A percentile compares a stretch with the other conserved stretches of the same genome.
Conservation (phyloP, 2,329 filamentous ascomycete species). For the Fusarium odoratissimum region DNA sequence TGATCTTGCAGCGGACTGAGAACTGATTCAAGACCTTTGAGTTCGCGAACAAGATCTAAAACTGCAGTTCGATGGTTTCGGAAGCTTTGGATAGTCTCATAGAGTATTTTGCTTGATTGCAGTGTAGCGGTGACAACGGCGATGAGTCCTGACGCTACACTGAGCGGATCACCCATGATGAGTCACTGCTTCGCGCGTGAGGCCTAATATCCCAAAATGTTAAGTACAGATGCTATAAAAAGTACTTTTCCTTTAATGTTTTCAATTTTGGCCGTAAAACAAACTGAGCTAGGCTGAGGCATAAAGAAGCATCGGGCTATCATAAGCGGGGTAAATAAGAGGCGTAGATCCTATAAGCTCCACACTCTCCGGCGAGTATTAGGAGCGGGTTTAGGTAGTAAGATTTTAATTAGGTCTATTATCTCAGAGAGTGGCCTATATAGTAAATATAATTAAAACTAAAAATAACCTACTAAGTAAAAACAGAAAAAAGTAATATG, state of each 20-base stretch:
- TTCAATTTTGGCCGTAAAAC: neutral
- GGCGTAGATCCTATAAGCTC: neutral
- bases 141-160: constrained; percentile 11
- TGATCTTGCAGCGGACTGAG: neutral
- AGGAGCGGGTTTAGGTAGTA: too few relatives aligned
- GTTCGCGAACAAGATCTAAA: constrained; percentile 16
- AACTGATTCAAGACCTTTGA: constrained; percentile 1
- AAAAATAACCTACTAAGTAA: neutral
- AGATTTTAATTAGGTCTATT: neutral
- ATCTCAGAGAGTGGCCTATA: neutral
- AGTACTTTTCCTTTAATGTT: neutral
- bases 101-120: constrained; percentile 34
- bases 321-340: neutral
- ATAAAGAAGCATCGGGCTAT: neutral
- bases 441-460: neutral
- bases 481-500: neutral
- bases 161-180: constrained; percentile 9
- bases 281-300: neutral
- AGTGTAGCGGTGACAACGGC: constrained; percentile 27
- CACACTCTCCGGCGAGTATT: neutral
- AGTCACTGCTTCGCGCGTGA: neutral
- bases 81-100: constrained; percentile 35
- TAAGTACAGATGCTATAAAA: neutral
- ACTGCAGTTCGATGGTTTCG: constrained; percentile 23
- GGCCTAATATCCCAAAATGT: too few relatives aligned